These are phyloP conservation scores for Serpula lacrymans DNA, from an alignment of 768 basidiomycete genomes.

Conservation along the genomic window DNA sequence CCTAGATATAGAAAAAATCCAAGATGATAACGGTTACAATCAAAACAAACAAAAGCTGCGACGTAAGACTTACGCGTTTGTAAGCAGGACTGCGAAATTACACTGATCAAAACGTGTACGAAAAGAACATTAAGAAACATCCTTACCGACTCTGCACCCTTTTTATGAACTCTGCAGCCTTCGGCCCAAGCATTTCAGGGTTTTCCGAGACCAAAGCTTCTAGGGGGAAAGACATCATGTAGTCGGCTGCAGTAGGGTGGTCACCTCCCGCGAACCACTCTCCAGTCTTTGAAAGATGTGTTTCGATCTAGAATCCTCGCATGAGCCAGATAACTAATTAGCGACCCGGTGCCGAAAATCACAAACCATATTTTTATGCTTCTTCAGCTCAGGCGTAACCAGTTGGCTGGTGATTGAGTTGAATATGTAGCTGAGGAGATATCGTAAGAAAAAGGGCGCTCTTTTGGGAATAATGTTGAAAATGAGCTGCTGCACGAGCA, in stretches of 20 bases:
- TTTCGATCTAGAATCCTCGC: constrained; percentile 30
- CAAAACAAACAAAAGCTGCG: too few relatives aligned
- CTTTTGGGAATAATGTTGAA: constrained; percentile 27
- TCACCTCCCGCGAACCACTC: constrained; percentile 36
- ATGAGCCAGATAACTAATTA: too few relatives aligned
- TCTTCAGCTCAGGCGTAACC: constrained; percentile 25
- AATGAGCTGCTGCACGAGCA: constrained; percentile 34
- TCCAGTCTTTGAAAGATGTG: constrained; percentile 27
- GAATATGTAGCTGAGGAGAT: constrained; percentile 28
- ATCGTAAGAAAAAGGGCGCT: constrained; percentile 35
- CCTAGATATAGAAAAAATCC: constrained; percentile 7
- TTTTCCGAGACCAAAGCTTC: constrained; percentile 22
- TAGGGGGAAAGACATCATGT: constrained; percentile 40
- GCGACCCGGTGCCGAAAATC: too few relatives aligned
- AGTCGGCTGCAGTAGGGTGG: constrained; percentile 42
- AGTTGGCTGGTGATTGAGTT: constrained; percentile 19
- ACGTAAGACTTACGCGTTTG: constrained; percentile 24
- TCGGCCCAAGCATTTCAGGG: constrained; percentile 25
- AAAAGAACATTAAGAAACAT: constrained; percentile 12
- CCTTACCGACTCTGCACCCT: constrained; percentile 37
- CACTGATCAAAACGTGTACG: not conserved
- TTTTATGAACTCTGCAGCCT: constrained; percentile 34
- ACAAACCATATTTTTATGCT: constrained; percentile 25
- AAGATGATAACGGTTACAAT: not conserved
- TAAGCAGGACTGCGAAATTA: constrained; percentile 25